Evolutionary conservation across 176 grass and related monocot species (phyloP).

Genomic region (Saccharum spontaneum): DNA sequence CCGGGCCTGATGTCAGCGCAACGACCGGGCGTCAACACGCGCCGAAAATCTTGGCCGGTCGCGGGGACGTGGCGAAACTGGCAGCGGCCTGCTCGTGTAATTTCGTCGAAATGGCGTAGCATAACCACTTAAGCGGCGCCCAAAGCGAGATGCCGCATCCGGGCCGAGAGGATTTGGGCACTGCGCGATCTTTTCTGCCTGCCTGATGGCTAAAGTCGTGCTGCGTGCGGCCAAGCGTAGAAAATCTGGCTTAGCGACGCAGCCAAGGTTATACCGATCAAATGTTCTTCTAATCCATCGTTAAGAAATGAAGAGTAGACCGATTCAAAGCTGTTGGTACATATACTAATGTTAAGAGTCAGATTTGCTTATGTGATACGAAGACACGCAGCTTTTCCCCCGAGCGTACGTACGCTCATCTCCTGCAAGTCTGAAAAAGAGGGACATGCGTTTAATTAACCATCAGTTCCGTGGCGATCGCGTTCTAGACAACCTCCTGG

Average conservation of each 20-base stretch:
- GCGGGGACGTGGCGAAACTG: neutral
- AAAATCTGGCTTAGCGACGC: no score
- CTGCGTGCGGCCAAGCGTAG: no score
- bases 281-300: no score
- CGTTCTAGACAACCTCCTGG: neutral
- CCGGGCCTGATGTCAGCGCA: neutral
- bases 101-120: neutral
- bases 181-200: neutral
- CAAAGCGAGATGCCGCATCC: neutral
- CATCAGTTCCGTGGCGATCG: neutral
- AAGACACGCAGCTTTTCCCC: neutral
- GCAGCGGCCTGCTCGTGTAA: neutral
- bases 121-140: no score
- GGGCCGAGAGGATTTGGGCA: neutral
- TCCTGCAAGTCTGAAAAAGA: neutral
- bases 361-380: constrained; percentile 2
- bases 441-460: neutral
- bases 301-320: no score
- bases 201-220: neutral
- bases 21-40: neutral
- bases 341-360: neutral
- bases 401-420: neutral
- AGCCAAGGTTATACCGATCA: no score
- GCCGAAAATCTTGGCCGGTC: neutral
- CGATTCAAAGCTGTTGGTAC: neutral